Base-by-base conservation (phyloP, 148 eudicot genomes). In the Diospyros lotus region DNA sequence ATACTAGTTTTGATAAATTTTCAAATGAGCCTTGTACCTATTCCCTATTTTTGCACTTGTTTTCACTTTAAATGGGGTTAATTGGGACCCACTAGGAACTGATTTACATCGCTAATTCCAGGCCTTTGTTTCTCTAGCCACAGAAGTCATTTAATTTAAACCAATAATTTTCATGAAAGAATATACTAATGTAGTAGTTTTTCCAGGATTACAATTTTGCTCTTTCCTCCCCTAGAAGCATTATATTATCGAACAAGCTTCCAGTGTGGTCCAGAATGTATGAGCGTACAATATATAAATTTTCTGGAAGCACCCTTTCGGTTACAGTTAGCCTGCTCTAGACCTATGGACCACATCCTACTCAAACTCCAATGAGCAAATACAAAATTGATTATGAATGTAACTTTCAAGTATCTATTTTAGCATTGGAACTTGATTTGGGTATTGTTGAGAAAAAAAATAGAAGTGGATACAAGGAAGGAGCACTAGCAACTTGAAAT, bases 111-210 rank as follows among this genome's bases (percentile, higher is more conserved):
- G 28, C 28, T 28, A 28, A 28, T 28, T 28, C 28, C 28, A 28
- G 28, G 28, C 42, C 15, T 68, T 68, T 50, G 71, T 50, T 18
- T 10, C 71, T 39, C n/a, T 18, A 7, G 71, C 13, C 39, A 18
- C 45, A 1, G 14, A 48, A 67, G 15, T 18, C 58, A 68, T 28
- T 51, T 17, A 15, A 68, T 28, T 51, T 17, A 15, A 1, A 11
- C 58, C 60, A 68, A 68, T 50, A 68, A 68, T 40, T 17, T 18
- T 39, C 17, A 44, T 38, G 17, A 69, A 52, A 69, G 55, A 69
- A 45, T 18, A 52, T 6, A 68, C 58, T 2, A 38, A 9, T 51
- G 8, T 52, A 6, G 5, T 9, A 39, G 72, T 45, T 52, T 69
- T 69, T 69, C 60, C 11, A 69, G 45, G 6, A 38, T 38, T 51